Evolutionary conservation across 2,329 filamentous ascomycete species (phyloP), one percentile per base, ranked within the genome.

Genomic region (Pseudogymnoascus sp.): DNA sequence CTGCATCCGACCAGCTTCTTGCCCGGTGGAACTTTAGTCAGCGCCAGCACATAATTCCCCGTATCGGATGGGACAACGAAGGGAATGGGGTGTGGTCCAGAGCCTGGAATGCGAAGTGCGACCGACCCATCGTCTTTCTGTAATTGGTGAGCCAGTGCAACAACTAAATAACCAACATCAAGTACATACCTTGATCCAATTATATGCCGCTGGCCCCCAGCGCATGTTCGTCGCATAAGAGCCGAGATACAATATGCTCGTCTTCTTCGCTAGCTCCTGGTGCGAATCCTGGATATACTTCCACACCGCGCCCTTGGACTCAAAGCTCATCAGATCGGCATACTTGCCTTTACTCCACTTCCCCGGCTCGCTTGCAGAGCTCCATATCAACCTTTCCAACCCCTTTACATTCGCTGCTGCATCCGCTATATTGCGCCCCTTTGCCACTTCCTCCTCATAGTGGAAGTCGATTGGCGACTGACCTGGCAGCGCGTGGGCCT

Each of bases 321-420:
- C 75, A 62, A 77, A 78, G 65, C 80, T 76, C 58, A 74, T 74
- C 0, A 78, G 74, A 12, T 70, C 67, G 2, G 62, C 73, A 61
- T 78, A 78, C 64, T 77, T 76, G 0, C 78, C 78, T 8, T 66
- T 67, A n/a, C 73, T 76, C 69, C 70, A 73, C 63, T 73, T 75
- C 6, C 65, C 68, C 1, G 71, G 69, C 65, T 77, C 67, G 1
- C 71, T 69, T 0, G 79, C 64, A 0, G 71, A 71, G 3, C 76
- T 78, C 2, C 76, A 64, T 3, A 80, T 63, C 13, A 79, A 72
- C 4, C 73, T 67, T 36, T 79, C 71, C 2, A 80, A 63, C 0
- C 66, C 70, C 0, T 64, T 59, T 1, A 76, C 61, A 4, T 67
- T 66, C 0, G 73, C 70, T 1, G 74, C 76, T 1, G 72, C 74